Evolutionary conservation across 139 green algal genomes (phyloP), one percentile per base, ranked within the genome.

Genomic region (Chlorokybus atmophyticus): DNA sequence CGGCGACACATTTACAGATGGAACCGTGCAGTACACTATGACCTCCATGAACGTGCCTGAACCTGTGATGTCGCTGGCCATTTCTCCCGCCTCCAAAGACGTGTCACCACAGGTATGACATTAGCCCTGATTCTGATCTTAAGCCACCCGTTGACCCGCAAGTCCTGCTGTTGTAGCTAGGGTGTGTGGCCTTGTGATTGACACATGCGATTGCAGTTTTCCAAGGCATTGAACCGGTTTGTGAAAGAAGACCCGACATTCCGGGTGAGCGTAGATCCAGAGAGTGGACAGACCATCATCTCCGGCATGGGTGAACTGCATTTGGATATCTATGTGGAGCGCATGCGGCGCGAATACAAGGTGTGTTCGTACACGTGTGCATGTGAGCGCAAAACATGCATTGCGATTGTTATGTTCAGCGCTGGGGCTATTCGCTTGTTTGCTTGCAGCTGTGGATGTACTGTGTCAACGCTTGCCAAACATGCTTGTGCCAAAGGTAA

Each of bases 231-330:
- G 10, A 71, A 69, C 25, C 57, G 74, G 2, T 99, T 99, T 69
- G 80, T 87, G 59, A 82, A 81, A 32, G 92, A 99, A 74, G 92
- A 99, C 74, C 92, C 92, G 29, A 99, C 92, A n/a, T 97, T 99
- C 76, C 75, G 74, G 66, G 86, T 93, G 17, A 60, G 59, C 55
- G 7, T 75, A 14, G 74, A 81, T 59, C 53, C 64, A 24, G 74
- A 81, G 42, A 77, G 54, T 23, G 51, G 35, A 7, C 81, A 93
- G 75, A 93, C 85, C 30, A 85, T 94, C 61, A 88, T 94, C 53
- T 83, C 71, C 57, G 89, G 88, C 60, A 94, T 96, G 88, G 91
- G 90, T 1, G 91, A 96, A 79, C 76, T 97, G 64, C 90, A 97
- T 77, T 74, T 98, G 32, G 88, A 97, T 55, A 92, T 96, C 52